These are phyloP conservation scores for Lepidium didymum DNA, from an alignment of 345 rosid species.

Conservation along the genomic window DNA sequence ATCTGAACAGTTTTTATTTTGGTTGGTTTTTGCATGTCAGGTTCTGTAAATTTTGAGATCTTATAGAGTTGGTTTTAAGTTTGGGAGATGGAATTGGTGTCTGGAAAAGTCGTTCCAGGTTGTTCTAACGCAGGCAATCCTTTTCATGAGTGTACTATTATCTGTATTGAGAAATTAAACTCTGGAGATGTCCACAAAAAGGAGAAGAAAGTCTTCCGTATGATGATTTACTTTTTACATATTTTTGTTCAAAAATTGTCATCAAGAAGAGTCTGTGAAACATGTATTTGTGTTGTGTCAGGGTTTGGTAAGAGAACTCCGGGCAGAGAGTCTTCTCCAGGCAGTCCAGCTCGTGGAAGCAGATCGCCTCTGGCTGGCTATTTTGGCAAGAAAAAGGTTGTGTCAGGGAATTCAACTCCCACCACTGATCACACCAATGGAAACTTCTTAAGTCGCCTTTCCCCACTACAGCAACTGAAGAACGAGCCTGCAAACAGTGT, in stretches of 20 bases:
- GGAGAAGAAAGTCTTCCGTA: constrained; percentile 19
- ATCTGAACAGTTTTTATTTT: background rate
- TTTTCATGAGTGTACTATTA: constrained; percentile 21
- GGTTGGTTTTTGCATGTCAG: background rate
- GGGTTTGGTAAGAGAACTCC: constrained; percentile 30
- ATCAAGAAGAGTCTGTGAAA: constrained; percentile 5
- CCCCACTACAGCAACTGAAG: constrained; percentile 15
- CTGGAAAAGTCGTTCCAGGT: constrained; percentile 19
- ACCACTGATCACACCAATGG: constrained; percentile 19
- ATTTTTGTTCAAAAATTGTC: background rate
- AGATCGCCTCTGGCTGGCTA: constrained; percentile 25
- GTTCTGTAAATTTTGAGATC: background rate
- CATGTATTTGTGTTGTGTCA: background rate
- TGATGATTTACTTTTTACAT: background rate
- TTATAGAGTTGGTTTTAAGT: background rate
- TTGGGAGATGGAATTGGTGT: constrained; percentile 12
- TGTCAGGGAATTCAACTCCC: constrained; percentile 12
- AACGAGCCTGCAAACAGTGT: background rate
- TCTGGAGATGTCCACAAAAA: constrained; percentile 20
- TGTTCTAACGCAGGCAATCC: constrained; percentile 30
- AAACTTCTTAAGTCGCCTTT: constrained; percentile 24
- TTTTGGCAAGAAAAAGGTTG: constrained; percentile 25
- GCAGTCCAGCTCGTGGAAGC: constrained; percentile 22
- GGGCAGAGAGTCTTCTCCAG: constrained; percentile 15
- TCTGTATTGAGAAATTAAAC: constrained; percentile 13